Base-by-base conservation (phyloP, 2,329 filamentous ascomycete species). In the Fusarium circinatum region DNA sequence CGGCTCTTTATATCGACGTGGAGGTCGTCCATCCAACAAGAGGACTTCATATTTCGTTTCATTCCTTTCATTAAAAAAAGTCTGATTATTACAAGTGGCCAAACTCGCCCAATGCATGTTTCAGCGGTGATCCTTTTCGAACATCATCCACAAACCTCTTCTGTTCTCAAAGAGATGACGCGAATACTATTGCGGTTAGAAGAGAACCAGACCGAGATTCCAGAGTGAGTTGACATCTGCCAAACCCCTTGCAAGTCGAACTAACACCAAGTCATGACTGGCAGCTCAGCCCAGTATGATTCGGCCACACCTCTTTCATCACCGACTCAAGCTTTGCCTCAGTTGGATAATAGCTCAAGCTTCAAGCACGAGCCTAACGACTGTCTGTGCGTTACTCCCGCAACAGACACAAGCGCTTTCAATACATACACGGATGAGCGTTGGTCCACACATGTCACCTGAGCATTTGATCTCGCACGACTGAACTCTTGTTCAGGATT, bases 311-410 rank as follows among this genome's bases (percentile, higher is more conserved):
- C 52, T 64, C 57, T 62, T 71, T 39, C 45, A 66, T 70, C 71
- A 49, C 48, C 71, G 55, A 74, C 62, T 73, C 38, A 55, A 56
- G 61, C 67, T 64, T 76, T 76, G 62, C 75, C 74, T 67, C 51
- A 71, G 65, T 76, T 52, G 60, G 72, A 67, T 59, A 70, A 76
- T 65, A 60, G 74, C 59, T 69, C 65, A 52, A 75, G 55, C 54
- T 62, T 60, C 39, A 48, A 68, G 71, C 71, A 75, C 72, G 62
- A 77, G 75, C 74, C 75, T 65, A 67, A 64, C 55, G 57, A 65
- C 49, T 42, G 75, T 76, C 76, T 76, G 75, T 77, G 76, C 76
- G 70, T 51, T 47, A 56, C 48, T 70, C 65, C 67, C 67, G 65
- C 28, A 38, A 24, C 32, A 24, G 55, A 63, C 51, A 64, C 61